Evolutionary conservation across 352 stramenopile species (phyloP), one percentile per base, ranked within the genome.

Genomic region (Pythium volutum): DNA sequence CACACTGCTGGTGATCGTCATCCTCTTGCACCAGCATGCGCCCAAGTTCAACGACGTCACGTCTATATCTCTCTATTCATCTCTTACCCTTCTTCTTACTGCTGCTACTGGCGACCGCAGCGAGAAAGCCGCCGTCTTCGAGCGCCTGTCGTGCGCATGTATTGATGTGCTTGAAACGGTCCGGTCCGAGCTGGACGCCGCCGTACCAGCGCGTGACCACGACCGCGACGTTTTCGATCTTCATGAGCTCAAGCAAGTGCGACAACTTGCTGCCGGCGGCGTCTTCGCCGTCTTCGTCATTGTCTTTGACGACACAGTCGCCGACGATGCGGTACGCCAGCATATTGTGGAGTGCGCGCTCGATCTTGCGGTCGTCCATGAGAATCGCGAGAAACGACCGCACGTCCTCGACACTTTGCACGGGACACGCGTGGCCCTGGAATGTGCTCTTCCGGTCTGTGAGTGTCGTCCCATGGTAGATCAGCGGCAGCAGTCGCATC

Each of bases 381-480:
- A 96, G 52, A 38, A 91, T 61, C 46, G 81, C 77, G 18, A 95
- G 67, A 47, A 95, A 95, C 3, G 80, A 89, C 6, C 81, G 77
- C 26, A 95, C 86, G 55, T 93, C 84, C 34, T 88, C 78, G 33
- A 92, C 80, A 26, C 77, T 74, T 4, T 73, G 71, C 39, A 91
- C 76, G 4, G 72, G 74, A 27, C 74, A 90, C 38, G 79, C 76
- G 41, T 91, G 81, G 10, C 73, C 80, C 52, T 89, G 74, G 64
- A 95, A 95, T n/a, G 81, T 91, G 43, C 81, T 93, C 64, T 95
- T 95, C 12, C 86, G 81, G 57, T 95, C 86, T 14, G 79, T 84
- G 58, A 95, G 71, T 3, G 76, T 59, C 27, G 65, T 74, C 14
- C 84, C 81, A 39, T 90, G 81, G 53, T 89, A 86, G 49, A 95